A percentile compares a stretch with the other conserved stretches of the same genome.
Evolutionary conservation across 768 basidiomycete genomes (phyloP).

Genomic region (Suillus spraguei): DNA sequence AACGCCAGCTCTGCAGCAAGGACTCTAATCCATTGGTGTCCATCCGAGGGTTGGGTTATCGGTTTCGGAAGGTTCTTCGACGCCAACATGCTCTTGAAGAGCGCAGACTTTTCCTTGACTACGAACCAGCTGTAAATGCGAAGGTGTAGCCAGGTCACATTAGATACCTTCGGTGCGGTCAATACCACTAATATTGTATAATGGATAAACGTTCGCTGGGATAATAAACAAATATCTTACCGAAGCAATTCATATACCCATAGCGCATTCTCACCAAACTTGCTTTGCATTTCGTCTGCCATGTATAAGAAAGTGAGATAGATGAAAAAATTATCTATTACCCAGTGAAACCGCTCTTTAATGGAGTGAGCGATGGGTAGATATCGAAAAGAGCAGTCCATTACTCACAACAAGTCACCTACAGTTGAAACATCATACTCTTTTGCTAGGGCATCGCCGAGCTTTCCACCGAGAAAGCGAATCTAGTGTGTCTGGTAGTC

Average conservation of each 20-base stretch:
- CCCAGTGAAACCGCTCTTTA: constrained; percentile 60
- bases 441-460: constrained; percentile 83
- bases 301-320: constrained; percentile 5
- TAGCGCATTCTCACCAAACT: constrained; percentile 79
- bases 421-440: constrained; percentile 91
- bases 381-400: background rate
- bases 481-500: constrained; percentile 54
- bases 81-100: constrained; percentile 92
- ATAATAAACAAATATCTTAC: constrained; percentile 41
- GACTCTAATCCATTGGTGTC: constrained; percentile 89
- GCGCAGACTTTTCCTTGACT: constrained; percentile 85
- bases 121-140: constrained; percentile 16
- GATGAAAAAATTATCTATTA: constrained; percentile 25
- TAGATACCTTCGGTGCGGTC: constrained; percentile 82
- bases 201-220: background rate
- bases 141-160: background rate
- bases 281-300: constrained; percentile 75
- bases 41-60: constrained; percentile 73
- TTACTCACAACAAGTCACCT: constrained; percentile 81
- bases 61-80: constrained; percentile 91
- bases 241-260: constrained; percentile 94
- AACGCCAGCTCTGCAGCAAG: constrained; percentile 89
- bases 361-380: background rate
- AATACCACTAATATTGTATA: constrained; percentile 59
- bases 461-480: constrained; percentile 92